These are phyloP conservation scores for Plasmodiophora brassicae DNA, from an alignment of 208 protist species.

Conservation along the genomic window DNA sequence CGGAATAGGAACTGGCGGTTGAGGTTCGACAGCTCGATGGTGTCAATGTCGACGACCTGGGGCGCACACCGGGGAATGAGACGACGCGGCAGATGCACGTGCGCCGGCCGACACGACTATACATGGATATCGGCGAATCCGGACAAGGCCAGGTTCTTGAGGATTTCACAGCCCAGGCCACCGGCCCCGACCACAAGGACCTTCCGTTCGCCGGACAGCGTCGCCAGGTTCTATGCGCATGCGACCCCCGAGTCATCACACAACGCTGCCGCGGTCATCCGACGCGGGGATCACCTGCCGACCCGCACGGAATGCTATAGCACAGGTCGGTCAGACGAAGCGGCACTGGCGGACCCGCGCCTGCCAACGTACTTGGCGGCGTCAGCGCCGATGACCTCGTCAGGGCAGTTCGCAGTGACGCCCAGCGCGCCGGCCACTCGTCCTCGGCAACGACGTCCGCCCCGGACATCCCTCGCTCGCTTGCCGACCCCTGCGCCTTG, in stretches of 20 bases:
- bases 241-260: not conserved
- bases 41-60: slow-evolving; percentile 89
- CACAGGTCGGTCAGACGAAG: not conserved
- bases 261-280: not conserved
- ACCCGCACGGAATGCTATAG: not conserved
- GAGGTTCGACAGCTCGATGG: slow-evolving; percentile 83
- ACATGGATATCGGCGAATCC: slow-evolving; percentile 29
- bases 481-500: too few species aligned
- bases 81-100: not conserved
- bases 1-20: slow-evolving; percentile 86
- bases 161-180: slow-evolving; percentile 82
- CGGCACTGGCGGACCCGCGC: not conserved
- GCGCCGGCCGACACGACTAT: not conserved
- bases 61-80: slow-evolving; percentile 39
- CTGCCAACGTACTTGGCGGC: not conserved
- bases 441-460: too few species aligned
- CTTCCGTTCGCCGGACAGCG: not conserved
- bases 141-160: slow-evolving; percentile 78
- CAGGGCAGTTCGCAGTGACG: not conserved
- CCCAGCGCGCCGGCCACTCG: too few species aligned
- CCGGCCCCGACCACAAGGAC: slow-evolving; percentile 81
- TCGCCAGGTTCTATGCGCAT: not conserved
- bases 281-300: not conserved
- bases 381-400: not conserved
- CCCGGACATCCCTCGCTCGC: too few species aligned